phyloP scores from a whole-genome alignment of 2,329 filamentous ascomycete genomes.

The Aspergillus felis region DNA sequence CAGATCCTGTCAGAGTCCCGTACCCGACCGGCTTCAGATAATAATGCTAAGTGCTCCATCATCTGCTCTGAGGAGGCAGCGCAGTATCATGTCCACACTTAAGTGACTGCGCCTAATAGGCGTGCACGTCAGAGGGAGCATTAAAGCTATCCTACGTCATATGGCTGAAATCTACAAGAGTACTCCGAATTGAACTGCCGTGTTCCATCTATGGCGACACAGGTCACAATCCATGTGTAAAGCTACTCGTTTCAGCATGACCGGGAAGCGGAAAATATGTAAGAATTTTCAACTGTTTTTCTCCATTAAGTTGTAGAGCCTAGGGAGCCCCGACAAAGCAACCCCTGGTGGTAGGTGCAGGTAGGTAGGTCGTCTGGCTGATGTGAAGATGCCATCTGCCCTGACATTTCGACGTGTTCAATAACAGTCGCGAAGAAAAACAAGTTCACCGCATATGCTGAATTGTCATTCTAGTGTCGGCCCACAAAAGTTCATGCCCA shows the following conservation, averaged over 20 bases:
- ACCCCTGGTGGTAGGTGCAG: constrained; percentile 22
- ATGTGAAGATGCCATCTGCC: constrained; percentile 12
- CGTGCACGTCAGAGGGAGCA: too few species aligned
- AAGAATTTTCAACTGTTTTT: constrained; percentile 39
- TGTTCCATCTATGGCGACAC: neutral
- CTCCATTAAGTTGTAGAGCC: constrained; percentile 32
- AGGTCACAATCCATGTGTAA: neutral
- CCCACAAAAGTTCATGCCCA: constrained; percentile 27
- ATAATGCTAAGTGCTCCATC: neutral
- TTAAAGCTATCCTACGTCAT: neutral
- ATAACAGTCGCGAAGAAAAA: constrained; percentile 25
- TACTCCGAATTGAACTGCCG: neutral
- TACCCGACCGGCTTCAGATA: neutral
- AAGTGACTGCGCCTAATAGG: neutral
- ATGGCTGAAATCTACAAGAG: neutral
- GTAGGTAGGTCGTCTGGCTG: constrained; percentile 30
- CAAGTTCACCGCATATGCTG: constrained; percentile 8
- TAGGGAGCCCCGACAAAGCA: constrained; percentile 29
- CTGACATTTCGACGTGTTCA: constrained; percentile 13
- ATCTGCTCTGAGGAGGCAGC: neutral
- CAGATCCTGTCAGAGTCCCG: neutral
- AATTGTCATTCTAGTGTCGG: constrained; percentile 24
- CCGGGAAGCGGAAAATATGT: constrained; percentile 13
- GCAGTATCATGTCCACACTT: neutral
- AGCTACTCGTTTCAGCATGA: neutral